Conservation (phyloP, 768 basidiomycete genomes). For the Mycena vulgaris region DNA sequence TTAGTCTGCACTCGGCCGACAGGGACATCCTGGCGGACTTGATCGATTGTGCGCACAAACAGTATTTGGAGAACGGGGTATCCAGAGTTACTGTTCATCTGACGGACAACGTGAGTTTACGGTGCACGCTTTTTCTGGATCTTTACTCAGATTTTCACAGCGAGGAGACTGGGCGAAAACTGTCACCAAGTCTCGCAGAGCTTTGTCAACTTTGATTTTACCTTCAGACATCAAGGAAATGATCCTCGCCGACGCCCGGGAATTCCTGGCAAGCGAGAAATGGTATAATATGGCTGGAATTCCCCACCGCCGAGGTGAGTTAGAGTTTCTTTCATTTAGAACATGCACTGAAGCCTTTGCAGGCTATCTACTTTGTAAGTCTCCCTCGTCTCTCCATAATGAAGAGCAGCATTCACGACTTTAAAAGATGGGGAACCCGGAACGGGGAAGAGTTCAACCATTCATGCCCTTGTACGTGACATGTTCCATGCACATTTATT, state of each 20-base stretch:
- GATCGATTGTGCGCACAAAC: constrained; percentile 11
- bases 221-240: constrained; percentile 32
- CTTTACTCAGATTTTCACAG: not conserved
- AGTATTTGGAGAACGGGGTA: constrained; percentile 8
- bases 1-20: constrained; percentile 28
- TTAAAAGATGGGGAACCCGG: constrained; percentile 34
- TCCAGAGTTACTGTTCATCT: constrained; percentile 30
- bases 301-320: constrained; percentile 37
- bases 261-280: constrained; percentile 35
- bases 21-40: constrained; percentile 19
- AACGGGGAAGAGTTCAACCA: constrained; percentile 35
- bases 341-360: not conserved
- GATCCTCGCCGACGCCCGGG: constrained; percentile 33
- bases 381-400: not conserved
- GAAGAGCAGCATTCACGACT: not conserved
- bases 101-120: constrained; percentile 24
- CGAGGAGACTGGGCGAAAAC: constrained; percentile 34
- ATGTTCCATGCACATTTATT: not conserved
- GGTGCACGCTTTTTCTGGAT: not conserved
- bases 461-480: constrained; percentile 19
- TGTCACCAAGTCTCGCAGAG: constrained; percentile 29
- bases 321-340: not conserved
- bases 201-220: constrained; percentile 33
- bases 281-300: constrained; percentile 39
- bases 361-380: constrained; percentile 32